phyloP scores from a whole-genome alignment of 805 yeast species.

The Barnettozyma vustinii region DNA sequence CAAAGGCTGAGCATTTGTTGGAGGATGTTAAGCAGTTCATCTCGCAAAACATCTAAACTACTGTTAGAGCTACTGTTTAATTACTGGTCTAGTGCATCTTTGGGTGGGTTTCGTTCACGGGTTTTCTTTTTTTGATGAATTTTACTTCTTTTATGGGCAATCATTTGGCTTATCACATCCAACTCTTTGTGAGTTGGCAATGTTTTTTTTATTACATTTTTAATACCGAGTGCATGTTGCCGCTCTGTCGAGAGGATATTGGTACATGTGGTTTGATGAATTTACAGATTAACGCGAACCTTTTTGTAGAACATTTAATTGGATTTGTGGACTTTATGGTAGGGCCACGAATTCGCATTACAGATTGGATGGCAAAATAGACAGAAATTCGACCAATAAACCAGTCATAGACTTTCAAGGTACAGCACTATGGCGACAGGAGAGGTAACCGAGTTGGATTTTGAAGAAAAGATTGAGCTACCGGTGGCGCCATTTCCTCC shows the following conservation, averaged over 20 bases:
- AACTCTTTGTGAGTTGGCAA: background rate
- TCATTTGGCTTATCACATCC: background rate
- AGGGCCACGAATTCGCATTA: background rate
- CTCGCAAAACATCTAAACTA: conserved; percentile 8
- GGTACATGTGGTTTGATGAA: background rate
- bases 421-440: background rate
- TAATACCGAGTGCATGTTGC: background rate
- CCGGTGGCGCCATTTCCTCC: conserved; percentile 74
- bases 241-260: background rate
- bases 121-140: background rate
- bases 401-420: too few species aligned
- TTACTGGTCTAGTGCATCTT: conserved; percentile 1
- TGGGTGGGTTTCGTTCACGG: conserved; percentile 1
- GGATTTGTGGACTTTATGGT: background rate
- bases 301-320: too few species aligned
- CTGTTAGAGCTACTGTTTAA: conserved; percentile 1
- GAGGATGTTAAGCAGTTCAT: conserved; percentile 11
- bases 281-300: background rate
- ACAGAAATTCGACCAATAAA: too few species aligned
- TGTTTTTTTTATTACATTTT: background rate
- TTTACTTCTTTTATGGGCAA: conserved; percentile 1
- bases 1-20: conserved; percentile 11
- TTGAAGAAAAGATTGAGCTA: conserved; percentile 28
- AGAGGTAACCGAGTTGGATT: conserved; percentile 6
- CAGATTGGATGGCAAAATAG: background rate